These are phyloP conservation scores for Monotropa hypopitys DNA, from an alignment of 179 eudicot species.

Conservation along the genomic window DNA sequence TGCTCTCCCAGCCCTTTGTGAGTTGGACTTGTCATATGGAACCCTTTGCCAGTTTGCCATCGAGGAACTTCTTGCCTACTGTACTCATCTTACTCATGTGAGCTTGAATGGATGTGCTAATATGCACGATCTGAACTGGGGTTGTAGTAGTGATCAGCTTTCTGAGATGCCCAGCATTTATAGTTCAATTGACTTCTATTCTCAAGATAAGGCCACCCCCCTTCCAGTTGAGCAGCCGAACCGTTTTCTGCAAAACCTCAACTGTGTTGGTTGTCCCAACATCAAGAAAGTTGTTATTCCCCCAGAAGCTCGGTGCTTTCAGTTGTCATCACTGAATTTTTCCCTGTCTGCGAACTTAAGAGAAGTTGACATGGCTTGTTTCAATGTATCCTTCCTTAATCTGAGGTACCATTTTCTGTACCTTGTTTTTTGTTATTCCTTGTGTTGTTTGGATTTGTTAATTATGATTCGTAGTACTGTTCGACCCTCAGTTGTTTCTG, in stretches of 20 bases:
- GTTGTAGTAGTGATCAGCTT: constrained; percentile 16
- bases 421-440: background rate
- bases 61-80: constrained; percentile 72
- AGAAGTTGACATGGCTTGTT: constrained; percentile 70
- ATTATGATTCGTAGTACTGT: background rate
- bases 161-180: constrained; percentile 15
- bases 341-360: constrained; percentile 71
- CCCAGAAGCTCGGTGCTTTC: constrained; percentile 47
- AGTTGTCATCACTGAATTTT: constrained; percentile 62
- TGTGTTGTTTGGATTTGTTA: background rate
- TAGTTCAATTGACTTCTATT: constrained; percentile 16
- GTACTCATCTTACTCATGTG: constrained; percentile 82
- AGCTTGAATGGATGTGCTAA: constrained; percentile 90
- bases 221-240: constrained; percentile 32
- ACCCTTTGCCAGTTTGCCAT: constrained; percentile 73
- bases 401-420: constrained; percentile 40
- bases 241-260: constrained; percentile 66
- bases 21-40: constrained; percentile 89
- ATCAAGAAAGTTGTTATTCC: constrained; percentile 73
- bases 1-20: constrained; percentile 75
- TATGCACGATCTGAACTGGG: constrained; percentile 91
- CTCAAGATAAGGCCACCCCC: constrained; percentile 7
- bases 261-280: constrained; percentile 89
- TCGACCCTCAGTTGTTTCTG: background rate
- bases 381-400: constrained; percentile 63